These are phyloP conservation scores for Tuber microsphaerosporum DNA, from an alignment of 495 filamentous ascomycete genomes.

Conservation along the genomic window DNA sequence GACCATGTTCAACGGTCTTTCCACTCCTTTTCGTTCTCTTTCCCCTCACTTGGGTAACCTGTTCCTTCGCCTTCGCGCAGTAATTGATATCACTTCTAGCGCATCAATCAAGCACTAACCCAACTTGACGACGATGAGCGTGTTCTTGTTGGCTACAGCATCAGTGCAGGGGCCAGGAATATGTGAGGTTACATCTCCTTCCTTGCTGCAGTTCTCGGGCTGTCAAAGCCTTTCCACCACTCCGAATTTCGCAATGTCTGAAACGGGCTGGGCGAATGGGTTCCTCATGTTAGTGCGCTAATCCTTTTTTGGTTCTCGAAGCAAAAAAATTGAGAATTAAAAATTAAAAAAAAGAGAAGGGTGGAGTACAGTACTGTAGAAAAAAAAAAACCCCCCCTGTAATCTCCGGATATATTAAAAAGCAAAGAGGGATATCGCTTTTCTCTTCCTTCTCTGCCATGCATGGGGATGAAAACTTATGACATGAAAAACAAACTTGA, in stretches of 20 bases:
- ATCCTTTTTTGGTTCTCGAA: background rate
- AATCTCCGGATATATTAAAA: conserved; percentile 17
- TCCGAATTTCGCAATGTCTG: conserved; percentile 16
- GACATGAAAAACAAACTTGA: background rate
- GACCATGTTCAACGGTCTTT: background rate
- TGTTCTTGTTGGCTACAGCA: conserved; percentile 26
- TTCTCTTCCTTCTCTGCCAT: background rate
- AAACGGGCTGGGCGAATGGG: conserved; percentile 26
- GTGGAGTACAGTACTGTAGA: too few relatives aligned
- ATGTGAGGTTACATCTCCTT: conserved; percentile 21
- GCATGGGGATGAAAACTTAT: background rate
- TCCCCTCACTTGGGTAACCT: conserved; percentile 15
- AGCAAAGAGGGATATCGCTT: background rate
- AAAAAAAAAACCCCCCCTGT: conserved; percentile 14
- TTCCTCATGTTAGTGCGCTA: background rate
- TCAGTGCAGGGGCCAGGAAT: conserved; percentile 27
- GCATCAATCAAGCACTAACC: conserved; percentile 13
- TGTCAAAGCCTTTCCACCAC: conserved; percentile 26
- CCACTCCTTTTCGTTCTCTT: conserved; percentile 7
- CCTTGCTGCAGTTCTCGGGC: conserved; percentile 16
- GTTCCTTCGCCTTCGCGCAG: conserved; percentile 8
- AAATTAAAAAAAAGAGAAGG: background rate
- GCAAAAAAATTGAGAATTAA: background rate
- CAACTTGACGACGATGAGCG: conserved; percentile 11
- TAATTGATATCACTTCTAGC: conserved; percentile 11